Base-by-base conservation (phyloP, 768 basidiomycete species). In the Candolleomyces efflorescens region DNA sequence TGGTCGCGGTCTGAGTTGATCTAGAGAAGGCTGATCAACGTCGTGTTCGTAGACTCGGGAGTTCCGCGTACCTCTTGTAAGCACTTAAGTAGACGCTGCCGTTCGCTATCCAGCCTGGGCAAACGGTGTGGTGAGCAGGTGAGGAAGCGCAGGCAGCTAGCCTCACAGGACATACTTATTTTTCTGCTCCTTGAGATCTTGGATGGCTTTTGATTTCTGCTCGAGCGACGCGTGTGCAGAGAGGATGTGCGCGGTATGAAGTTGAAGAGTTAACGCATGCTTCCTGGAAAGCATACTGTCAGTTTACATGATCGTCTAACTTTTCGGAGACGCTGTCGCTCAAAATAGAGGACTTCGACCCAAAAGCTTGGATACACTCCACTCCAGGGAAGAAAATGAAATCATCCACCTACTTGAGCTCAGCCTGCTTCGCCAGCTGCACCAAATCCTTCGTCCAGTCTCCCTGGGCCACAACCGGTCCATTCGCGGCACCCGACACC, bases 371-470 rank as follows among this genome's bases (percentile, higher is more conserved):
- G 47, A 22, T 13, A 24, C 43, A 37, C 5, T 32, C 32, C 32
- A 32, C 32, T 32, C 32, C 12, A 22, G 38, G 22, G 7, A 13
- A 41, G 51, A 38, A n/a, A 39, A 39, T 20, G 23, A 32, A 23
- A 18, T 24, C n/a, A 27, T 37, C 50, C 38, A 81, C 89, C 64
- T 69, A 93, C 91, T 93, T 93, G 65, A 93, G 79, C 68, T 93
- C 91, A 9, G 91, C 91, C 1, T 89, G 90, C 74, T 90, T 92
- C 5, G 91, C 91, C 11, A 93, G 79, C 53, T 92, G 89, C 32
- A 93, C 87, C 44, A 93, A 79, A 70, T 91, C 89, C 64, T 87
- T 88, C 24, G 89, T 91, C 91, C 91, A 93, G 69, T 92, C 90
- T 9, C 90, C 91, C 18, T 83, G 86, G 3, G 91, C 89, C 50